A percentile compares a stretch with the other conserved stretches of the same genome.
phyloP scores from a whole-genome alignment of 257 asterid genomes.

The Lavandula angustifolia region DNA sequence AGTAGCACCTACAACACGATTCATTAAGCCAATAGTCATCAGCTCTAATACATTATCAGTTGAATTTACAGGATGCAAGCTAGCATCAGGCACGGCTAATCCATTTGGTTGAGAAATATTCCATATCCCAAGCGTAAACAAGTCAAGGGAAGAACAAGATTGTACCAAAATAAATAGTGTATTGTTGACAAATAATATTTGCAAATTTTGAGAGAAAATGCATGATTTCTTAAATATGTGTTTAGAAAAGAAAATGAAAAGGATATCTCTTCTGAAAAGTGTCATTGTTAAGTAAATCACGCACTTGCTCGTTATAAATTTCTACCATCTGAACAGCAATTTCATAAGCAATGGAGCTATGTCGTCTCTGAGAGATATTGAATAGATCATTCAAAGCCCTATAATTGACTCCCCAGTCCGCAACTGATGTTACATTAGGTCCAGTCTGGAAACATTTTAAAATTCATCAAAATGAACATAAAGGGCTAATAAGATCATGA shows the following conservation, averaged over 20 bases:
- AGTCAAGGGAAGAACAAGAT: constrained; percentile 59
- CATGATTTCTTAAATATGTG: constrained; percentile 22
- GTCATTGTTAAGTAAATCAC: constrained; percentile 73
- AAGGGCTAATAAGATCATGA: constrained; percentile 14
- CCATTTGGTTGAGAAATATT: constrained; percentile 91
- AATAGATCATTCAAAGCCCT: constrained; percentile 96
- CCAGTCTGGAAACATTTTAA: constrained; percentile 60
- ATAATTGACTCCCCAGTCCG: constrained; percentile 92
- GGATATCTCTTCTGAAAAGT: constrained; percentile 88
- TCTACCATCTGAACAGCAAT: constrained; percentile 96
- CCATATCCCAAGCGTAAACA: constrained; percentile 95
- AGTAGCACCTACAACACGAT: constrained; percentile 91
- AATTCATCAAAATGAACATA: constrained; percentile 25
- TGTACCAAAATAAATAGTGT: not conserved
- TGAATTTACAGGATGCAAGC: constrained; percentile 85
- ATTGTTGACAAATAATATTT: constrained; percentile 14
- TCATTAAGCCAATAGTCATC: constrained; percentile 81
- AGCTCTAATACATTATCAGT: constrained; percentile 77
- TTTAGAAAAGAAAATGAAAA: constrained; percentile 27
- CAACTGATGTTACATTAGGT: constrained; percentile 69
- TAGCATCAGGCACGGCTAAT: constrained; percentile 95
- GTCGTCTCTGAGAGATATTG: constrained; percentile 71
- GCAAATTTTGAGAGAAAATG: constrained; percentile 8
- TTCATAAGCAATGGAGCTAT: constrained; percentile 69
- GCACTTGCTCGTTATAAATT: constrained; percentile 94